A percentile compares a stretch with the other conserved stretches of the same genome.
Conservation (phyloP, 2,329 filamentous ascomycete genomes). For the Paraconiothyrium sp. region DNA sequence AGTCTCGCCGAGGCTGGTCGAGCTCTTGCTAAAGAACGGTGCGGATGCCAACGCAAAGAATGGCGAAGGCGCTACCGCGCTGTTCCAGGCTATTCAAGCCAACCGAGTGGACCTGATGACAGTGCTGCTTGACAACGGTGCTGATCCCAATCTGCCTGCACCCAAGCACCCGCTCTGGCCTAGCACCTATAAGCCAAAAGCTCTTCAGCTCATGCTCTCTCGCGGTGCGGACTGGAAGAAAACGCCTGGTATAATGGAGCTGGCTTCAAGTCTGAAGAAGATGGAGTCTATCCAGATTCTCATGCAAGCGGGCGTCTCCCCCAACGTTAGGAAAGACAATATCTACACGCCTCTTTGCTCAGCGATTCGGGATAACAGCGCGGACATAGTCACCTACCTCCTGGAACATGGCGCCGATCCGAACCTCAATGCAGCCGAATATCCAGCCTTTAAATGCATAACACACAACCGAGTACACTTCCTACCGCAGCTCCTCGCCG, state of each 20-base stretch:
- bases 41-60: constrained; percentile 68
- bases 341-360: constrained; percentile 75
- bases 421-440: constrained; percentile 68
- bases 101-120: constrained; percentile 67
- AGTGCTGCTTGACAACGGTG: constrained; percentile 65
- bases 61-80: constrained; percentile 68
- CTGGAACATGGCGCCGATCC: constrained; percentile 62
- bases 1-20: constrained; percentile 62
- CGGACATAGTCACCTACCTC: constrained; percentile 70
- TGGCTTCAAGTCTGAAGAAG: constrained; percentile 70
- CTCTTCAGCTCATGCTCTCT: constrained; percentile 66
- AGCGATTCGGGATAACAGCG: constrained; percentile 71
- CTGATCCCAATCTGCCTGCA: constrained; percentile 73
- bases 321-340: constrained; percentile 70
- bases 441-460: constrained; percentile 74
- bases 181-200: constrained; percentile 66
- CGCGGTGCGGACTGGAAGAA: constrained; percentile 70
- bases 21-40: constrained; percentile 68
- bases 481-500: constrained; percentile 65
- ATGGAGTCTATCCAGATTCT: constrained; percentile 68
- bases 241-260: constrained; percentile 70
- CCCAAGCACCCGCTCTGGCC: constrained; percentile 76
- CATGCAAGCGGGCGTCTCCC: constrained; percentile 67
- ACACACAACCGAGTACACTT: constrained; percentile 71
- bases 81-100: constrained; percentile 69